Base-by-base conservation (phyloP, 2,329 filamentous ascomycete species). In the Calonectria pauciramosa region DNA sequence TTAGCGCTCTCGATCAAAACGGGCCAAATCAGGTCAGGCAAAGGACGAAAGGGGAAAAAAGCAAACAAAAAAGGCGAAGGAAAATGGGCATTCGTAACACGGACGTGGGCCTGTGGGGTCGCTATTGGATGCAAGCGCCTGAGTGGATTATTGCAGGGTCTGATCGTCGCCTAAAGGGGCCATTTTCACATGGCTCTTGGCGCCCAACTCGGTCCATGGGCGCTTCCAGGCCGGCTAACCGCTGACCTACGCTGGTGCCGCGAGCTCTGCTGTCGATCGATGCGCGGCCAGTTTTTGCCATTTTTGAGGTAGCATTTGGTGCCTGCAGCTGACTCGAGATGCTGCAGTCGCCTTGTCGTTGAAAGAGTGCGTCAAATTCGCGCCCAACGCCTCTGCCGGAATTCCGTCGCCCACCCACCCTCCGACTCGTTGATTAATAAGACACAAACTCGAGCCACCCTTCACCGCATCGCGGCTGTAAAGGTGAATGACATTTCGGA, bases 231-330 rank as follows among this genome's bases (percentile, higher is more conserved):
- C 34, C 56, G 36, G 34, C 16, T 63, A 63, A 63, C 56, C 56
- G 56, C 56, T 36, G 56, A 16, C 13, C 34, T 41, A 18, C 56
- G 56, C 26, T 38, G 23, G 56, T 63, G 56, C 56, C 32, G 56
- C 56, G 56, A 28, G 56, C 41, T 63, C 56, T 63, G 20, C 56
- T 23, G 56, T 63, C 56, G 56, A 63, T 63, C 56, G 56, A 63
- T 63, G 34, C 56, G 56, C 56, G 13, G 34, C 38, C 32, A 23
- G 52, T n/a, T 63, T 34, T 41, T 9, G 34, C 20, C 44, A 47
- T 47, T n/a, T 47, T 47, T 47, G 9, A 47, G 20, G n/a, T 28
- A 3, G n/a, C 4, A 30, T 28, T 41, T 41, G 56, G 36, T 38
- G 56, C 34, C 23, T 38, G 20, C 20, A 34, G 9, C 28, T n/a